Conservation (phyloP, 2,329 filamentous ascomycete genomes). For the Exophiala sp. region DNA sequence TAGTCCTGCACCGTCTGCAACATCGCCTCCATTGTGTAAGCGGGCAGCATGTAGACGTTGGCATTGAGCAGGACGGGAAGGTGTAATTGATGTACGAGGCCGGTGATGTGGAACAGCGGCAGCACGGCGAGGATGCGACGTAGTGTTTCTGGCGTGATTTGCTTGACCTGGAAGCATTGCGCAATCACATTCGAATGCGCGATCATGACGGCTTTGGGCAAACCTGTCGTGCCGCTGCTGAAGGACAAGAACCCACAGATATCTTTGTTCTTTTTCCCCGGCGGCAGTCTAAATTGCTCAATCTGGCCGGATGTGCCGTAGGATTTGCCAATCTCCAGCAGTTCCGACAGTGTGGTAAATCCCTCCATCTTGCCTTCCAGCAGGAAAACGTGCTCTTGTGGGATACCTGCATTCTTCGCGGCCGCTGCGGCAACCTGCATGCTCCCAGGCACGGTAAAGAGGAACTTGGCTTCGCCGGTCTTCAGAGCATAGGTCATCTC, state of each 20-base stretch:
- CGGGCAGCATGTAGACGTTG: constrained; percentile 62
- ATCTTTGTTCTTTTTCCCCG: constrained; percentile 56
- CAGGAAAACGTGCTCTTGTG: constrained; percentile 52
- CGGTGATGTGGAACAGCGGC: constrained; percentile 62
- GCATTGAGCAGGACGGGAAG: constrained; percentile 61
- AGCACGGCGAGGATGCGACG: constrained; percentile 56
- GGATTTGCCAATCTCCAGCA: constrained; percentile 32
- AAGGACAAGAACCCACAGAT: constrained; percentile 47
- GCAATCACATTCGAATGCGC: constrained; percentile 53
- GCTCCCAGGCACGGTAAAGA: constrained; percentile 14
- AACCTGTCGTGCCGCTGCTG: constrained; percentile 34
- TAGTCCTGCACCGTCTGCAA: constrained; percentile 52
- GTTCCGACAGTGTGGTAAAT: constrained; percentile 41
- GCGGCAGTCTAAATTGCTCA: constrained; percentile 48
- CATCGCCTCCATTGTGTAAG: constrained; percentile 61
- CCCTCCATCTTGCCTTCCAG: constrained; percentile 52
- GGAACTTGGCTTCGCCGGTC: constrained; percentile 50
- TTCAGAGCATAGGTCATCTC: constrained; percentile 65
- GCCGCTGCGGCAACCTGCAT: constrained; percentile 54
- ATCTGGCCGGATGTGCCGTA: constrained; percentile 44
- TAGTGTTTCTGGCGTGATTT: constrained; percentile 49
- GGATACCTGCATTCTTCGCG: constrained; percentile 53
- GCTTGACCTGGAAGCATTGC: constrained; percentile 59
- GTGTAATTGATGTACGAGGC: constrained; percentile 61
- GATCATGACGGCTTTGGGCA: constrained; percentile 37